Percentiles rank a stretch among this genome's conserved stretches.
phyloP scores from a whole-genome alignment of 2,329 filamentous ascomycete species.

The Colletotrichum musae region DNA sequence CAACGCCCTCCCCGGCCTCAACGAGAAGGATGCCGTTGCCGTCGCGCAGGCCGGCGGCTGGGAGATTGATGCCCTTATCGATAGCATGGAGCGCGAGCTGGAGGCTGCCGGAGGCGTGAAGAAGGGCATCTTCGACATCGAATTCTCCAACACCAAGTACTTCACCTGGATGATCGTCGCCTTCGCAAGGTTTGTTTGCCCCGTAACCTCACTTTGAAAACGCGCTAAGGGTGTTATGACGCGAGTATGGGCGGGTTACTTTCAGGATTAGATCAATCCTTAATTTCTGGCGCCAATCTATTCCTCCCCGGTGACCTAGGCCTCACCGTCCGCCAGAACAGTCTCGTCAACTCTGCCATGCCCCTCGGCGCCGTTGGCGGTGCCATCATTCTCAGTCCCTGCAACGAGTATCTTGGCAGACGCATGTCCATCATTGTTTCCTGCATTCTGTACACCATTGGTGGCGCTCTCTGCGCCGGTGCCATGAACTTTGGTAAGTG shows the following conservation, averaged over 20 bases:
- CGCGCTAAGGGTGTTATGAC: too few relatives aligned
- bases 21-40: conserved; percentile 52
- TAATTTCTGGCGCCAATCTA: conserved; percentile 80
- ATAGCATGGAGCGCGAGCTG: conserved; percentile 59
- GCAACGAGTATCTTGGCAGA: conserved; percentile 77
- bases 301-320: conserved; percentile 73
- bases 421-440: conserved; percentile 79
- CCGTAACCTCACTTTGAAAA: too few relatives aligned
- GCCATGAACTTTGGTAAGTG: conserved; percentile 72
- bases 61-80: conserved; percentile 57
- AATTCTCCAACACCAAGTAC: conserved; percentile 76
- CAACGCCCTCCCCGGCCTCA: conserved; percentile 22
- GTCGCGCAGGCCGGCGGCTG: conserved; percentile 51
- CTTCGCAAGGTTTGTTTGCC: conserved; percentile 62
- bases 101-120: conserved; percentile 44
- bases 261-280: conserved; percentile 79
- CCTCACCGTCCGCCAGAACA: conserved; percentile 70
- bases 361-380: conserved; percentile 80
- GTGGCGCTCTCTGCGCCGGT: conserved; percentile 77
- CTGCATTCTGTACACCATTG: conserved; percentile 78
- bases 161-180: conserved; percentile 75
- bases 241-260: conserved; percentile 76
- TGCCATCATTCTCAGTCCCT: conserved; percentile 75
- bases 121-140: conserved; percentile 65
- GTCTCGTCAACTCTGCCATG: conserved; percentile 79